Evolutionary conservation across 2,329 filamentous ascomycete species (phyloP), one percentile per base, ranked within the genome.

Genomic region (Ascochyta fabae): DNA sequence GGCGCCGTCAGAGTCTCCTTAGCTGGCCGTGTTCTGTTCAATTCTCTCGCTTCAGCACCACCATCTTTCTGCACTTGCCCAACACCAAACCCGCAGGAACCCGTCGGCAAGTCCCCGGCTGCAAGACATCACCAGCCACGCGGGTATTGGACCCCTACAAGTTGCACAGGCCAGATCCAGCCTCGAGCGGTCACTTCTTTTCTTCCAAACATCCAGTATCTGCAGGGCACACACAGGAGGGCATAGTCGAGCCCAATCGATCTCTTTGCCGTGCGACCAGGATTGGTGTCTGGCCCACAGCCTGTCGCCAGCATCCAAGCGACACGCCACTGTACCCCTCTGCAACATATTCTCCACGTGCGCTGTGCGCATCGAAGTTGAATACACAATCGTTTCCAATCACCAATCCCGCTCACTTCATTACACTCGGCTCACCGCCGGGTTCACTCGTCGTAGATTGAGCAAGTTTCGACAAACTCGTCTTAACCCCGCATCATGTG

Each of bases 401-500:
- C 63, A 56, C 42, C 60, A 54, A 61, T 60, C 50, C 56, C 58
- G 61, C 58, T 57, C 55, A 60, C 38, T 53, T 48, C 55, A 49
- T 58, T 62, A 52, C 48, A 53, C 61, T 61, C 62, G 61, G 66
- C 53, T 48, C 53, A 56, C 44, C 46, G 48, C 49, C 40, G 58
- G 64, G 53, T 58, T 47, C 42, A 50, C 24, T 49, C 53, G 53
- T 53, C 53, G 58, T 59, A 40, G 42, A 60, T 43, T 71, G 72
- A 73, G 70, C 71, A 74, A 56, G 58, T 71, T 72, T 67, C 47
- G 60, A 50, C 56, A 36, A 56, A 58, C 50, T 60, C 46, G 62
- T 44, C 51, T 45, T 51, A 60, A 62, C 80, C 71, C 52, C 57
- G 60, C 64, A 67, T 55, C 57, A 90, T 90, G 88, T 80, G 87